These are phyloP conservation scores for Yarrowia yakushimensis DNA, from an alignment of 805 yeast genomes.

Conservation along the genomic window DNA sequence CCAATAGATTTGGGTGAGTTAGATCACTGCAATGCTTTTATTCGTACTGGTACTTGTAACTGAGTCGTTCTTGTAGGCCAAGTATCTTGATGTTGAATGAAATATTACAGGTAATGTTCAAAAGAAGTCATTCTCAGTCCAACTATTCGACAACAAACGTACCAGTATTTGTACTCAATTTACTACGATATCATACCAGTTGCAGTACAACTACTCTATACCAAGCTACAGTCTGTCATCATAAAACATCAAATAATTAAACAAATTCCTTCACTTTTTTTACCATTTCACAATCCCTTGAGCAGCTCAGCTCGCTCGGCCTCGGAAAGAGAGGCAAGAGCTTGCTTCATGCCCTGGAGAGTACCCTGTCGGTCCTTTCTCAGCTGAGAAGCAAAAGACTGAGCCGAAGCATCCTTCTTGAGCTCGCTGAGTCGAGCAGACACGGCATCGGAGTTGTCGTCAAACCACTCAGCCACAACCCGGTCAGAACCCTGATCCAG, in stretches of 20 bases:
- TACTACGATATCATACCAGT: too few species aligned
- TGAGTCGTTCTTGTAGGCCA: too few species aligned
- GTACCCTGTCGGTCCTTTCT: constrained; percentile 28
- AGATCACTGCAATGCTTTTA: too few species aligned
- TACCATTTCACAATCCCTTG: background rate
- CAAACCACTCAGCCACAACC: constrained; percentile 81
- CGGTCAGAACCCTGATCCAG: constrained; percentile 69
- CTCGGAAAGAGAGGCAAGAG: constrained; percentile 36
- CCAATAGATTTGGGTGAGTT: too few species aligned
- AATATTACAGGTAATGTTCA: too few species aligned
- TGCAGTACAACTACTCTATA: too few species aligned
- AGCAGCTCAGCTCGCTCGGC: constrained; percentile 37
- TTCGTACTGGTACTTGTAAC: too few species aligned
- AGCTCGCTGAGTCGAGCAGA: constrained; percentile 39
- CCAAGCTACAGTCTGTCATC: background rate
- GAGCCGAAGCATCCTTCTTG: constrained; percentile 32
- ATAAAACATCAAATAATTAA: background rate
- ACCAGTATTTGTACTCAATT: too few species aligned
- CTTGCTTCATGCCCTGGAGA: constrained; percentile 34
- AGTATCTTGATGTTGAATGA: too few species aligned
- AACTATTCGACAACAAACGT: too few species aligned
- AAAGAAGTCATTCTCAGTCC: too few species aligned
- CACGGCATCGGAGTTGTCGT: constrained; percentile 63
- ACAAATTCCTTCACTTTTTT: constrained; percentile 7
- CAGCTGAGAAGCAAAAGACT: constrained; percentile 29